Evolutionary conservation across 208 protist genomes (phyloP).

Genomic region (Trypanosoma conorhini): DNA sequence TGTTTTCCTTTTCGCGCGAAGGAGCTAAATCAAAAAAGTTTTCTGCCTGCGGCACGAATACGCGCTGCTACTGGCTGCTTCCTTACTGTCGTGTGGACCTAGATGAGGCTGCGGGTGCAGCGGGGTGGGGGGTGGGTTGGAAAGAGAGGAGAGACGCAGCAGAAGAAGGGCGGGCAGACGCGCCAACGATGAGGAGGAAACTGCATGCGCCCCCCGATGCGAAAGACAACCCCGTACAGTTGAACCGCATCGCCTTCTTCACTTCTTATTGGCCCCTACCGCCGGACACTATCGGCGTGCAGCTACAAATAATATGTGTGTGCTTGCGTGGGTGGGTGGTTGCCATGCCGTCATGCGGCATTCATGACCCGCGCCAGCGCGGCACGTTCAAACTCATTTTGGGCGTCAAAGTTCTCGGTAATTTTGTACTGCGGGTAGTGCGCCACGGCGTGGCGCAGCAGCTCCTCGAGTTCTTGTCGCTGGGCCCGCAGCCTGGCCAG

Average conservation of each 20-base stretch:
- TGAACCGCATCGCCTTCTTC: not conserved
- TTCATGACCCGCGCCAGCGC: conserved; percentile 5
- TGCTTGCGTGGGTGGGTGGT: not conserved
- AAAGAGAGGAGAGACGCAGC: not conserved
- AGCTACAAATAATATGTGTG: not conserved
- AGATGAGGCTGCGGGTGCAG: not conserved
- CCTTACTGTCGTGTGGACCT: not conserved
- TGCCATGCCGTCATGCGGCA: not conserved
- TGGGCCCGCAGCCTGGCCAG: not conserved
- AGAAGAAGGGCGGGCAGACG: not conserved
- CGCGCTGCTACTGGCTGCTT: not conserved
- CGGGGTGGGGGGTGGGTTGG: no score
- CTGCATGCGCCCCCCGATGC: no score
- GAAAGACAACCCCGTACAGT: not conserved
- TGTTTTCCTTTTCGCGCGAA: not conserved
- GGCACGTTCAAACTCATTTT: conserved; percentile 5
- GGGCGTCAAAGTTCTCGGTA: not conserved
- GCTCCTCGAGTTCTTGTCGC: conserved; percentile 3
- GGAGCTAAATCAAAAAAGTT: not conserved
- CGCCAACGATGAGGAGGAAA: not conserved
- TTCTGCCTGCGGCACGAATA: not conserved
- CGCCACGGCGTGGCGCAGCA: not conserved
- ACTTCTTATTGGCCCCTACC: not conserved
- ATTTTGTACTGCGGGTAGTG: conserved; percentile 5
- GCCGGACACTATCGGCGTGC: not conserved